These are phyloP conservation scores for Corchorus olitorius DNA, from an alignment of 345 rosid species.

Conservation along the genomic window DNA sequence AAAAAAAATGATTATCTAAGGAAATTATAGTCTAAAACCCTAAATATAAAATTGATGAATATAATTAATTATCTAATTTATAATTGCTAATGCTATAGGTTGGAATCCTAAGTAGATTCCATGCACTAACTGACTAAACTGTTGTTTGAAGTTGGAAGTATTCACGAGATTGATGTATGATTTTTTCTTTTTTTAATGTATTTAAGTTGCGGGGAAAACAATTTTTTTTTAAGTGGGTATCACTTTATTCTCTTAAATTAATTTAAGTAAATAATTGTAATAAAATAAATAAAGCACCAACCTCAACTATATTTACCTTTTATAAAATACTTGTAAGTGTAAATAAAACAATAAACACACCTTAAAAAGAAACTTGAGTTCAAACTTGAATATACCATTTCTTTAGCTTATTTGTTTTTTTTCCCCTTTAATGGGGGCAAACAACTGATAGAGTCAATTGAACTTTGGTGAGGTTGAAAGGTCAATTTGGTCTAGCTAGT, in stretches of 20 bases:
- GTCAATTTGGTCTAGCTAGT: too few relatives aligned
- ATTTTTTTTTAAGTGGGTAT: neutral
- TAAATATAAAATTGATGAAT: neutral
- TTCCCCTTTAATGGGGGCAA: neutral
- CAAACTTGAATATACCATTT: too few relatives aligned
- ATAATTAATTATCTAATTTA: neutral
- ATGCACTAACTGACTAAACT: neutral
- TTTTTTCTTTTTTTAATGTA: neutral
- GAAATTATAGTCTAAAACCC: neutral
- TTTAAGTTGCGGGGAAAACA: neutral
- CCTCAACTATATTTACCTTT: neutral
- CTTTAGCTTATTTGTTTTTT: neutral
- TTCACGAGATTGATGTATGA: constrained; percentile 5
- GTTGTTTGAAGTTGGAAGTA: neutral
- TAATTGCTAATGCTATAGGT: neutral
- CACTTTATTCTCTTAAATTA: neutral
- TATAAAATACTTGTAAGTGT: neutral
- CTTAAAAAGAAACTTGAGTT: too few relatives aligned
- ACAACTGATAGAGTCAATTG: too few relatives aligned
- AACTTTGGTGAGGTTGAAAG: too few relatives aligned
- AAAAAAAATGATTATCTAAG: neutral
- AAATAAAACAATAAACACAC: too few relatives aligned
- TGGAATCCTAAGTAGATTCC: constrained; percentile 16
- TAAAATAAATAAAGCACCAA: neutral
- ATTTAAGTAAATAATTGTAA: too few relatives aligned